These are phyloP conservation scores for Pseudonectria buxi DNA, from an alignment of 2,329 filamentous ascomycete genomes.

Conservation along the genomic window DNA sequence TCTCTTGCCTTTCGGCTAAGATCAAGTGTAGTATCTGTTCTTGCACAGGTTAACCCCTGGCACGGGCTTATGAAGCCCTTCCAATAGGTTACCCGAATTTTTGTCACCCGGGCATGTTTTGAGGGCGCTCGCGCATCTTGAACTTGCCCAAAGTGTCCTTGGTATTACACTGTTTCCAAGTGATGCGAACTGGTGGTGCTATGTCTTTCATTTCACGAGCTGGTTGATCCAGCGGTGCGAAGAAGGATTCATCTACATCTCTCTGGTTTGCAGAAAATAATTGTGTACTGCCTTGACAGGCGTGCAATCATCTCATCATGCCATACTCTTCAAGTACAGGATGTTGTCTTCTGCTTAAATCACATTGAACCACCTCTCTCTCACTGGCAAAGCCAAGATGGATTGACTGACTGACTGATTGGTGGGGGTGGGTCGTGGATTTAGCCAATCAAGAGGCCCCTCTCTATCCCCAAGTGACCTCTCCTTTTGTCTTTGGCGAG, in stretches of 20 bases:
- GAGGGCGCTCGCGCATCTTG: constrained; percentile 13
- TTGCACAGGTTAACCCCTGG: constrained; percentile 19
- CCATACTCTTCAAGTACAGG: no score
- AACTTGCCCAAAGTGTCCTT: constrained; percentile 15
- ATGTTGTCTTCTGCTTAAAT: no score
- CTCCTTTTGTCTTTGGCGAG: no score
- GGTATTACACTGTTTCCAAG: constrained; percentile 22
- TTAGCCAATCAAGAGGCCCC: no score
- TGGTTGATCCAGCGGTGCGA: constrained; percentile 17
- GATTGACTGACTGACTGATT: no score
- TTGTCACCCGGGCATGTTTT: constrained; percentile 8
- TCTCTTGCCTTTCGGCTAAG: constrained; percentile 17
- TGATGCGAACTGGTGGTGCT: constrained; percentile 8
- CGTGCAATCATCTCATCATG: no score
- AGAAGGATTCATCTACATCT: constrained; percentile 10
- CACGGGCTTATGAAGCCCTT: constrained; percentile 5
- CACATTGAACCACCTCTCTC: no score
- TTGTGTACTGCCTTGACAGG: no score
- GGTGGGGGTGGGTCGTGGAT: no score
- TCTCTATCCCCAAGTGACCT: no score
- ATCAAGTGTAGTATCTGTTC: constrained; percentile 25
- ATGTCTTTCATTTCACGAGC: constrained; percentile 17
- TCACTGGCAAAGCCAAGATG: no score
- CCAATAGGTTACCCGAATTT: constrained; percentile 10
- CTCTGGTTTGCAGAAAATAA: no score